Percentiles rank a stretch among this genome's conserved stretches.
Conservation (phyloP, 1,284 basidiomycete species). For the Exobasidium cylindrosporum region DNA sequence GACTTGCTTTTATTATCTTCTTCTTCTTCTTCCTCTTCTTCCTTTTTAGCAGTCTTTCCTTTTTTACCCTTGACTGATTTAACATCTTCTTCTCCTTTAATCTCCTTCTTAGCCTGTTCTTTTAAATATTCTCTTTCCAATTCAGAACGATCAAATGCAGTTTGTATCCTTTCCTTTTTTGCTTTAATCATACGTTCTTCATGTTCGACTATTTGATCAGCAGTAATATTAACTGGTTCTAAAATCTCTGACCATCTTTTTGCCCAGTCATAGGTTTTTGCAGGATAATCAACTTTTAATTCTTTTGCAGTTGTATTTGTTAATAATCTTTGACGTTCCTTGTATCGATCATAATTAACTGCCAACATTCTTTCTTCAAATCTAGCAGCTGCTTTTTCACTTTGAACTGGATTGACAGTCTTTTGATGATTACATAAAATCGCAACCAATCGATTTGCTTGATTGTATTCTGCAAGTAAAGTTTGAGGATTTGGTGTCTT, state of each 20-base stretch:
- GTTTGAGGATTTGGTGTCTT: conserved; percentile 42
- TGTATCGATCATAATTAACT: conserved; percentile 50
- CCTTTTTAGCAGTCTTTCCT: conserved; percentile 30
- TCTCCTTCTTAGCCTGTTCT: conserved; percentile 24
- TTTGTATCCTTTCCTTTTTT: conserved; percentile 70
- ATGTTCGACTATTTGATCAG: conserved; percentile 79
- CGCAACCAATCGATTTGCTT: conserved; percentile 53
- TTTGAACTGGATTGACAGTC: conserved; percentile 44
- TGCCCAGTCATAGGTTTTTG: conserved; percentile 66
- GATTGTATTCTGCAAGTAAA: conserved; percentile 51
- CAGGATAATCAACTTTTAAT: conserved; percentile 60
- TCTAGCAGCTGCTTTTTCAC: conserved; percentile 16
- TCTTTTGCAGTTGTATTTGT: conserved; percentile 59
- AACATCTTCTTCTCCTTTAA: conserved; percentile 17
- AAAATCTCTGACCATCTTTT: conserved; percentile 58
- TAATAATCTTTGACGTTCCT: conserved; percentile 52
- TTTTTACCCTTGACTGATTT: conserved; percentile 14
- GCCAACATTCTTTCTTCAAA: conserved; percentile 31
- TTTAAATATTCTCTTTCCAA: conserved; percentile 45
- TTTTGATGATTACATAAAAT: conserved; percentile 55
- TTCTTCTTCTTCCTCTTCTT: conserved; percentile 35
- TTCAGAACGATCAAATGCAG: conserved; percentile 62
- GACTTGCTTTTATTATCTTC: conserved; percentile 15
- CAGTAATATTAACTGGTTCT: conserved; percentile 87
- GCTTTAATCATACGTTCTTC: conserved; percentile 66